Evolutionary conservation across 2,329 filamentous ascomycete genomes (phyloP).

Genomic region (Apiospora koreana): DNA sequence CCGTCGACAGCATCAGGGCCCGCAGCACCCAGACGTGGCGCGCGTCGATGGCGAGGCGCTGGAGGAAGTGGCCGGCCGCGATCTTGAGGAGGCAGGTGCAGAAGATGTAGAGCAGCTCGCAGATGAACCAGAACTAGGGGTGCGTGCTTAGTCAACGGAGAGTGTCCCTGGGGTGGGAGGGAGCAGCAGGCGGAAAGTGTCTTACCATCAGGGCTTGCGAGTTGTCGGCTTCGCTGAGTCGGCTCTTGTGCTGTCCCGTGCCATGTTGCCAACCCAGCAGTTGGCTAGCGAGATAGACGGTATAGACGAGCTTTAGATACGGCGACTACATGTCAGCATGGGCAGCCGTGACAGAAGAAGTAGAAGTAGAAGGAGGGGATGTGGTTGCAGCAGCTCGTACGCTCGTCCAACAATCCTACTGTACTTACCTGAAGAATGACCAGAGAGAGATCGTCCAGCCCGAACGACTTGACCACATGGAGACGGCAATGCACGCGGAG

Average conservation of each 20-base stretch:
- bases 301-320: neutral
- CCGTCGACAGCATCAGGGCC: constrained; percentile 7
- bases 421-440: neutral
- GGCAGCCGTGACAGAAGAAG: neutral
- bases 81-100: constrained; percentile 14
- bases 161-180: neutral
- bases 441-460: neutral
- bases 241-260: neutral
- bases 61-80: constrained; percentile 10
- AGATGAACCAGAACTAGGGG: constrained; percentile 12
- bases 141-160: neutral
- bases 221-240: neutral
- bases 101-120: constrained; percentile 14
- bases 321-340: neutral
- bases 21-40: constrained; percentile 12
- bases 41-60: constrained; percentile 6
- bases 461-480: neutral
- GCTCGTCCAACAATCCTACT: neutral
- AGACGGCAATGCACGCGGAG: neutral
- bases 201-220: constrained; percentile 9
- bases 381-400: neutral
- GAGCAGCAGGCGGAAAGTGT: neutral
- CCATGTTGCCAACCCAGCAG: neutral
- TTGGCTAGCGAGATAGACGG: neutral
- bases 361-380: too few relatives aligned